Evolutionary conservation across 352 stramenopile species (phyloP).

Genomic region (Phytophthora agathidicida): DNA sequence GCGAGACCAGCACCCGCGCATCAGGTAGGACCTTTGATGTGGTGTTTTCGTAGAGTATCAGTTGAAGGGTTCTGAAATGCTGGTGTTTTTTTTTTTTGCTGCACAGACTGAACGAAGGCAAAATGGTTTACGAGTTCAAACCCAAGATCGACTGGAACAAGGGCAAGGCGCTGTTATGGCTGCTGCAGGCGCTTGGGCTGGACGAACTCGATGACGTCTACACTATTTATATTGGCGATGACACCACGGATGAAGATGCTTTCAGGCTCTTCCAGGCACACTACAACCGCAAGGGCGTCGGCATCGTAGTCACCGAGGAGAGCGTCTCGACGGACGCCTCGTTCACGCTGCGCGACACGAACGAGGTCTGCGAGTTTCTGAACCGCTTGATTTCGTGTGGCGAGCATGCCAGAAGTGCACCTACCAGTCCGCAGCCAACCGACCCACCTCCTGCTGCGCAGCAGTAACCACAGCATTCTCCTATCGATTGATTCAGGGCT

Average conservation of each 20-base stretch:
- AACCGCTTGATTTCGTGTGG: slow-evolving; percentile 61
- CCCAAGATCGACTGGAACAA: slow-evolving; percentile 94
- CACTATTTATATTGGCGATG: slow-evolving; percentile 93
- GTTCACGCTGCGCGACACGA: slow-evolving; percentile 81
- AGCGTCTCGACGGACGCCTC: slow-evolving; percentile 69
- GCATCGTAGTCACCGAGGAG: slow-evolving; percentile 84
- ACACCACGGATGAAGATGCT: slow-evolving; percentile 91
- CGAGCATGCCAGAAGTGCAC: slow-evolving; percentile 26
- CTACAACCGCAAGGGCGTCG: slow-evolving; percentile 67
- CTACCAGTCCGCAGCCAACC: slow-evolving; percentile 22
- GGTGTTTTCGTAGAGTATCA: slow-evolving; percentile 1
- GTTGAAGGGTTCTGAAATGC: background rate
- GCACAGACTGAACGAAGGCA: slow-evolving; percentile 77
- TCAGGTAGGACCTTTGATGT: slow-evolving; percentile 42
- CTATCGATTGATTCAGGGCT: background rate
- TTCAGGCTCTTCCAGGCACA: slow-evolving; percentile 72
- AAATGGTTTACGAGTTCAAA: slow-evolving; percentile 93
- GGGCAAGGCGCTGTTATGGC: slow-evolving; percentile 88
- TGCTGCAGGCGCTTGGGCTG: slow-evolving; percentile 76
- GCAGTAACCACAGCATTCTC: slow-evolving; percentile 10
- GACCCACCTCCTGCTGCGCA: slow-evolving; percentile 1
- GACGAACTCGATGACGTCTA: slow-evolving; percentile 82
- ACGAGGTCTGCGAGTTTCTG: slow-evolving; percentile 77
- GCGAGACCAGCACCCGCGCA: slow-evolving; percentile 56
- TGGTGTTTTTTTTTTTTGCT: background rate